phyloP scores from a whole-genome alignment of 768 basidiomycete genomes.

The Butyriboletus loyo region DNA sequence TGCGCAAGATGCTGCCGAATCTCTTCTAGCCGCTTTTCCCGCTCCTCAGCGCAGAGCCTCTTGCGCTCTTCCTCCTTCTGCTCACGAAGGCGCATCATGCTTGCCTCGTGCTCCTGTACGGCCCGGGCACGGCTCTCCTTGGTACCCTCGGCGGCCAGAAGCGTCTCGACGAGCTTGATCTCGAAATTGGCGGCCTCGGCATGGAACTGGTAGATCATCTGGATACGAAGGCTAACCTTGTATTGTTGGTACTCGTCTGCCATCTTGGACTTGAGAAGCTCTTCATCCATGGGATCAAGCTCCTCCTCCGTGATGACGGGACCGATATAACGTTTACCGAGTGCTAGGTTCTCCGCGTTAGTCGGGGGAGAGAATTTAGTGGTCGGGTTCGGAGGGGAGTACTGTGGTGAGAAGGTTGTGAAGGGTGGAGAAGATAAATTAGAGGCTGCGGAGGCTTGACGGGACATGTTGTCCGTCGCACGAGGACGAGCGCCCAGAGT shows the following conservation, averaged over 20 bases:
- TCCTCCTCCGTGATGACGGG: conserved; percentile 31
- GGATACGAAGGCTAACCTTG: conserved; percentile 31
- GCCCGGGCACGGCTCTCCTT: conserved; percentile 29
- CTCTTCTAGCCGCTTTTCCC: conserved; percentile 25
- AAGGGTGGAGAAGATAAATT: conserved; percentile 19
- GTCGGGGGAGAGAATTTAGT: conserved; percentile 27
- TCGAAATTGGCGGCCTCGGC: conserved; percentile 29
- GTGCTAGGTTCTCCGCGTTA: conserved; percentile 17
- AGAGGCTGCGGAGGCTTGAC: conserved; percentile 29
- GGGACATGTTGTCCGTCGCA: conserved; percentile 29
- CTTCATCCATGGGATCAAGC: conserved; percentile 25
- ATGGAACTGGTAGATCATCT: conserved; percentile 35
- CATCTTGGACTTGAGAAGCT: conserved; percentile 32
- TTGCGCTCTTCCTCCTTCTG: conserved; percentile 33
- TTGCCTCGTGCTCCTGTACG: conserved; percentile 31
- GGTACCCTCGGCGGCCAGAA: conserved; percentile 25
- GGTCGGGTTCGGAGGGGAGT: conserved; percentile 22
- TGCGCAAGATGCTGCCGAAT: conserved; percentile 19
- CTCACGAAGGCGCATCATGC: conserved; percentile 33
- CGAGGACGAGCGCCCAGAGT: conserved; percentile 21
- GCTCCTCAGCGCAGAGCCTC: conserved; percentile 27
- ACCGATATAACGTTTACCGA: conserved; percentile 33
- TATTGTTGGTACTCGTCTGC: conserved; percentile 31
- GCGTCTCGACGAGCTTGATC: conserved; percentile 28
- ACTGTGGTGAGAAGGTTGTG: conserved; percentile 23